phyloP scores from a whole-genome alignment of 257 asterid genomes.

The Salvia splendens region DNA sequence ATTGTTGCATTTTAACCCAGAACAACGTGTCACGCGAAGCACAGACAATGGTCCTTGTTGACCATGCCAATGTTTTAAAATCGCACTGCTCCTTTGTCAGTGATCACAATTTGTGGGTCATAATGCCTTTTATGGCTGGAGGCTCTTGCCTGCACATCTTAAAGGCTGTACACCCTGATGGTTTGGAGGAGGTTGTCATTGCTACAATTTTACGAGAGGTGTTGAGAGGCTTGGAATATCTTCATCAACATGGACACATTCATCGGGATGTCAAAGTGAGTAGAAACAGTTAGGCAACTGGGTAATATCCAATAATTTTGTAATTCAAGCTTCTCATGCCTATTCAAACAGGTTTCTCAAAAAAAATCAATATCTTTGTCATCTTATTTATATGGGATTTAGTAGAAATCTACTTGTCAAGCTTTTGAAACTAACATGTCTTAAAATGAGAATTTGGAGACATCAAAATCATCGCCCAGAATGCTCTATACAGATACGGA shows the following conservation, averaged over 20 bases:
- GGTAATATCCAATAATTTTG: background rate
- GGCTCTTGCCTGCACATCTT: slow-evolving; percentile 97
- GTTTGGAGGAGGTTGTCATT: slow-evolving; percentile 91
- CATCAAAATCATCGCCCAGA: slow-evolving; percentile 20
- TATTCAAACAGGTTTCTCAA: slow-evolving; percentile 7
- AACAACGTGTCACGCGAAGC: slow-evolving; percentile 91
- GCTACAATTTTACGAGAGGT: slow-evolving; percentile 91
- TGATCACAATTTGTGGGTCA: slow-evolving; percentile 91
- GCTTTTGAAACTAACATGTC: slow-evolving; percentile 10
- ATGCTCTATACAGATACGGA: background rate
- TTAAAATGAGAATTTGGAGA: slow-evolving; percentile 4
- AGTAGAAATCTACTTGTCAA: background rate
- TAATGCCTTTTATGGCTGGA: slow-evolving; percentile 97
- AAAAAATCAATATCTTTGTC: slow-evolving; percentile 1
- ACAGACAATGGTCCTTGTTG: slow-evolving; percentile 91
- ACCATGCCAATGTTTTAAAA: slow-evolving; percentile 92
- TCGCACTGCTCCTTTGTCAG: slow-evolving; percentile 95
- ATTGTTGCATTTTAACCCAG: slow-evolving; percentile 48
- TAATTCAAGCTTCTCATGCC: slow-evolving; percentile 16
- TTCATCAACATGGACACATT: slow-evolving; percentile 95
- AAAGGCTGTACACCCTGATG: slow-evolving; percentile 88
- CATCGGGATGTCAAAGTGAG: slow-evolving; percentile 97
- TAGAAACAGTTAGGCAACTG: slow-evolving; percentile 28
- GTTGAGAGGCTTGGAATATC: slow-evolving; percentile 91
- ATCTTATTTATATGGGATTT: slow-evolving; percentile 1